Percentiles rank a stretch among this genome's conserved stretches.
Conservation (phyloP, 148 eudicot genomes). For the Fallopia convolvulus region DNA sequence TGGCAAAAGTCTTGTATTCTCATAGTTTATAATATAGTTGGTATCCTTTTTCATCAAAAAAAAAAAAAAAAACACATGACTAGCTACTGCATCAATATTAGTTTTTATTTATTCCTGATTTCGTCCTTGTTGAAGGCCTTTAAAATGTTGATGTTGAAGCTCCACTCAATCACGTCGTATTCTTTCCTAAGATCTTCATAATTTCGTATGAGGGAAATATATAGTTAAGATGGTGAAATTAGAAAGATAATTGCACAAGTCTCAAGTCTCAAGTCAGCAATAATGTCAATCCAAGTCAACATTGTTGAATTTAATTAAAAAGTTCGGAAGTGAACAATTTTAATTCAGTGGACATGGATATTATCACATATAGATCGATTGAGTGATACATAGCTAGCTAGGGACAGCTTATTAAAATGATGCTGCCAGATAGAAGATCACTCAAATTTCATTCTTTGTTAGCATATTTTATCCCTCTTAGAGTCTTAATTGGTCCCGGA, state of each 20-base stretch:
- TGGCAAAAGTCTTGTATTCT: no score
- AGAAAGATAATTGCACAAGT: not conserved
- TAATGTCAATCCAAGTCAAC: not conserved
- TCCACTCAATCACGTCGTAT: no score
- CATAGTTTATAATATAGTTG: no score
- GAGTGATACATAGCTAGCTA: not conserved
- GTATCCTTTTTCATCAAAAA: no score
- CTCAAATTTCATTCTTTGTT: not conserved
- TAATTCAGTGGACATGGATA: not conserved
- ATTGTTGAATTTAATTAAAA: not conserved
- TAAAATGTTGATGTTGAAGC: no score
- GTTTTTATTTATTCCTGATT: no score
- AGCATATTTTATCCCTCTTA: not conserved
- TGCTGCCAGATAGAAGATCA: slow-evolving; percentile 7
- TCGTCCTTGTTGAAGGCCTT: no score
- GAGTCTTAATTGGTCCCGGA: no score
- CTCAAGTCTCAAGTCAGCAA: not conserved
- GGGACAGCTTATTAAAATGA: slow-evolving; percentile 7
- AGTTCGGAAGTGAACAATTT: not conserved
- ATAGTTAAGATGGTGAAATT: not conserved
- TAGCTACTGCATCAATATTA: no score
- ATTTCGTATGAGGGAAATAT: not conserved
- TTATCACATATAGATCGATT: not conserved
- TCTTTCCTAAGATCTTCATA: not conserved
- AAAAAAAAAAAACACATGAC: no score